Base-by-base conservation (phyloP, 2,329 filamentous ascomycete species). In the Hypocrella siamensis region DNA sequence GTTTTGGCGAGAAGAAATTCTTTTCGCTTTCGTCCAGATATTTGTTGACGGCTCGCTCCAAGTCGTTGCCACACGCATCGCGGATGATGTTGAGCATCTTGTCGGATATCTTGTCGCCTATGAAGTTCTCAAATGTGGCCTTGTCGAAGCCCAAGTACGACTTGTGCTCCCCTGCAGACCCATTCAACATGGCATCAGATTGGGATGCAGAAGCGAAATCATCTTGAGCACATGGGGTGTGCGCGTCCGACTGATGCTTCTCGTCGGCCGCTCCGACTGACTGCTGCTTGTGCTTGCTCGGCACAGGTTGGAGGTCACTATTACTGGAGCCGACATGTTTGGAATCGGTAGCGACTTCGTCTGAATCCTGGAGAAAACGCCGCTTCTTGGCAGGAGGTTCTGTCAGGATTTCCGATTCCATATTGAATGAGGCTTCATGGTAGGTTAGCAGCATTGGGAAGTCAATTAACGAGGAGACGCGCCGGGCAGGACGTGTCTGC, bases 21-120 rank as follows among this genome's bases (percentile, higher is more conserved):
- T 70, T 73, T 65, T 75, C 79, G 4, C 74, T 78, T 15, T 73
- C 74, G 38, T 80, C 75, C 38, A 78, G 70, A 45, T 75, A 80
- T 67, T 78, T 77, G 36, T 77, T 77, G 35, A 78, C 66, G 6
- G 75, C 75, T 37, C 63, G 60, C 43, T 78, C 68, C 12, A 79
- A 58, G 38, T 74, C 61, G 32, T 67, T 56, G 17, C 64, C 64
- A 33, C 72, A 76, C 27, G 61, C 58, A 7, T 62, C 53, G n/a
- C 59, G 59, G 15, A 80, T 61, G 4, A 60, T 48, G 6, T 53
- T 51, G 30, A 79, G 43, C 1, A 61, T 51, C 17, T 69, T 58
- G 0, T 56, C 36, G 6, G 57, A 48, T 15, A 79, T 57, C 31
- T 66, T 65, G 35, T 67, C 63, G 22, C 73, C 74, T 16, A 79